Conservation (phyloP, 2,329 filamentous ascomycete species). For the Fusarium fujikuroi region DNA sequence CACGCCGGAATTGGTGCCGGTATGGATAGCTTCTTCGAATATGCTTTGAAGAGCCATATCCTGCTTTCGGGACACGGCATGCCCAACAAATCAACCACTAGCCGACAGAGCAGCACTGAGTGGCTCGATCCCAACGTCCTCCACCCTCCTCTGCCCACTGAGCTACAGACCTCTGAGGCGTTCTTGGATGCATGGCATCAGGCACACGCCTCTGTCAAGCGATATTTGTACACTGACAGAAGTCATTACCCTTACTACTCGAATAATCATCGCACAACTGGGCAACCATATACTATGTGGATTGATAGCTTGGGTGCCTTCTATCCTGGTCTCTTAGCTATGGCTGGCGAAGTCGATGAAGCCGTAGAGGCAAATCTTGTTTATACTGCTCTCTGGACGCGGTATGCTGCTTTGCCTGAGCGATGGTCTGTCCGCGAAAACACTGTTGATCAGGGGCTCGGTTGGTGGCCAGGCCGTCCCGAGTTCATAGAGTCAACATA, state of each 20-base stretch:
- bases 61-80: conserved; percentile 80
- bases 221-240: conserved; percentile 83
- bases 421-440: conserved; percentile 90
- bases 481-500: conserved; percentile 98
- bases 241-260: conserved; percentile 91
- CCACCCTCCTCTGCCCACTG: conserved; percentile 68
- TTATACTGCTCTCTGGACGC: conserved; percentile 92
- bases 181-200: conserved; percentile 88
- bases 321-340: conserved; percentile 86
- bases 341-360: conserved; percentile 91
- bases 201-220: conserved; percentile 86
- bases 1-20: conserved; percentile 96
- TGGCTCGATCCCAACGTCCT: conserved; percentile 74
- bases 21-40: conserved; percentile 98
- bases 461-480: conserved; percentile 95
- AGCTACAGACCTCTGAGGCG: conserved; percentile 77
- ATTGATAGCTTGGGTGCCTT: conserved; percentile 96
- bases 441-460: conserved; percentile 84
- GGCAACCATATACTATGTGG: conserved; percentile 90
- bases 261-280: conserved; percentile 88
- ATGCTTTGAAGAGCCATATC: conserved; percentile 93
- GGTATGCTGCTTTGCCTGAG: conserved; percentile 93
- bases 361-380: conserved; percentile 90
- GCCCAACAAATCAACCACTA: conserved; percentile 60
- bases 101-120: conserved; percentile 52